phyloP scores from a whole-genome alignment of 192 early-diverging fungal genomes.

The Physocladia obscura region DNA sequence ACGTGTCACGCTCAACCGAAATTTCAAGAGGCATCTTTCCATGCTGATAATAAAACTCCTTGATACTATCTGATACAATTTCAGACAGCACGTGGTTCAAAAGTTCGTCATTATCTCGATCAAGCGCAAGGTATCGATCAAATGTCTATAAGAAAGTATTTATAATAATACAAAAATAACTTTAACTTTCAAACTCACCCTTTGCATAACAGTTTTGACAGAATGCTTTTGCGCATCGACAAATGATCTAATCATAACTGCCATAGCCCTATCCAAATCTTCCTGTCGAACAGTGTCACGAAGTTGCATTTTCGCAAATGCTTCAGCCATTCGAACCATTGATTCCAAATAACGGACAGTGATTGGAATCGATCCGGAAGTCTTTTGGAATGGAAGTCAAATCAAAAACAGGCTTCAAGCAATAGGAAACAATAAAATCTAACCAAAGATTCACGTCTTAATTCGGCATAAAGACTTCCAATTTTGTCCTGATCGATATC shows the following conservation, averaged over 20 bases:
- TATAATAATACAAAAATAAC: not conserved
- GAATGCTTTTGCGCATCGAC: constrained; percentile 91
- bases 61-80: constrained; percentile 73
- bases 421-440: constrained; percentile 12
- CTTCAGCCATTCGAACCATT: constrained; percentile 77
- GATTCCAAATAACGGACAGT: constrained; percentile 86
- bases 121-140: constrained; percentile 75
- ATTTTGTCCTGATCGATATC: constrained; percentile 89
- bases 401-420: not conserved
- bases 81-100: constrained; percentile 73
- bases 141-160: constrained; percentile 55
- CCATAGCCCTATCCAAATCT: constrained; percentile 91
- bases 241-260: constrained; percentile 84
- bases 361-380: constrained; percentile 60
- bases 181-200: constrained; percentile 38
- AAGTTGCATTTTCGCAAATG: constrained; percentile 94
- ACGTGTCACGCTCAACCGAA: constrained; percentile 61
- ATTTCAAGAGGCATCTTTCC: constrained; percentile 59
- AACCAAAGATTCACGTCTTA: constrained; percentile 81
- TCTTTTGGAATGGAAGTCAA: constrained; percentile 54
- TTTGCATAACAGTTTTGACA: constrained; percentile 78
- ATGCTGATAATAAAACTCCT: constrained; percentile 67
- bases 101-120: constrained; percentile 79
- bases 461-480: constrained; percentile 84
- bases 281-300: constrained; percentile 85